Evolutionary conservation across 169 alveolate genomes (phyloP).

Genomic region (Cryptosporidium viatorum): DNA sequence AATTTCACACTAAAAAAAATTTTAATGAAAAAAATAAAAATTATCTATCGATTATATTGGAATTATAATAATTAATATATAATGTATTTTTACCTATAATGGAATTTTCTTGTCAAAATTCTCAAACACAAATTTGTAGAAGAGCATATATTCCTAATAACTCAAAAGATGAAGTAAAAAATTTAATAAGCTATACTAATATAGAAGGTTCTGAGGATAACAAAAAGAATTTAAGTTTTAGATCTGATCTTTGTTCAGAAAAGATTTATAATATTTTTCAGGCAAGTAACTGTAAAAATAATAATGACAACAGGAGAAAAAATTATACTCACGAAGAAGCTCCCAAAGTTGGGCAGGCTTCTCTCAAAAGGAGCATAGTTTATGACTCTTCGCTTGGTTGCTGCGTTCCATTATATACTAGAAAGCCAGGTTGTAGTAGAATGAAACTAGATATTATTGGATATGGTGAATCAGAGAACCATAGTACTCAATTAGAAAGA

Average conservation of each 20-base stretch:
- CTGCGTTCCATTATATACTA: slow-evolving; percentile 57
- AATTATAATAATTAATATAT: background rate
- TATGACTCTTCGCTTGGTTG: slow-evolving; percentile 33
- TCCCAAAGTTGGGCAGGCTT: background rate
- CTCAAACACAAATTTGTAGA: slow-evolving; percentile 20
- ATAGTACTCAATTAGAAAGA: background rate
- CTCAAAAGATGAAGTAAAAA: slow-evolving; percentile 37
- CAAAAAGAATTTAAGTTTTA: background rate
- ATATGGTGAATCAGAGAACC: slow-evolving; percentile 40
- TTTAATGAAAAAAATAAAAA: background rate
- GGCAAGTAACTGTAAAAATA: background rate
- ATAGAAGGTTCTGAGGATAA: background rate
- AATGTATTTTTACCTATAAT: slow-evolving; percentile 1
- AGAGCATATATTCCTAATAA: slow-evolving; percentile 36
- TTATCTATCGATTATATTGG: background rate
- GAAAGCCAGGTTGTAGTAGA: slow-evolving; percentile 64
- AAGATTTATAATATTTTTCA: slow-evolving; percentile 14
- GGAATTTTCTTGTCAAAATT: slow-evolving; percentile 35
- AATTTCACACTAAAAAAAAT: background rate
- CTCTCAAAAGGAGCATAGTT: slow-evolving; percentile 27
- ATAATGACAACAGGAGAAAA: background rate
- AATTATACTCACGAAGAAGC: slow-evolving; percentile 43
- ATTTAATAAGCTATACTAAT: background rate
- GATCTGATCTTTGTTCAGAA: slow-evolving; percentile 35
- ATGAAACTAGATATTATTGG: slow-evolving; percentile 55